phyloP scores from a whole-genome alignment of 129 eudicot species.

The Flaveria ramosissima region DNA sequence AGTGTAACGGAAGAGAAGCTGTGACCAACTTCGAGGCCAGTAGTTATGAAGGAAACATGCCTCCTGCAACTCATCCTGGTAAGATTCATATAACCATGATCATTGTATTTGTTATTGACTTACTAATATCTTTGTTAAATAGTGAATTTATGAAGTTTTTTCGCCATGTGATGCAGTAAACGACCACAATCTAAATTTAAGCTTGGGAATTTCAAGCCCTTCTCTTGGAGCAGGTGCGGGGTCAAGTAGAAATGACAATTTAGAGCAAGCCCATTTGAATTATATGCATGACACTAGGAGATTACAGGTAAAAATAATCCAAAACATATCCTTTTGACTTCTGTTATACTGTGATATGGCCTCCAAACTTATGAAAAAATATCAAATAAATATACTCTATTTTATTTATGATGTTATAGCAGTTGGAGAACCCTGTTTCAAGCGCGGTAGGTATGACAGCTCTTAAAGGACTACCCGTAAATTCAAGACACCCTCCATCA shows the following conservation, averaged over 20 bases:
- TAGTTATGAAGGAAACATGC: constrained; percentile 41
- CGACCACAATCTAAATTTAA: constrained; percentile 55
- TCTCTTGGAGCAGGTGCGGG: constrained; percentile 36
- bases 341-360: not conserved
- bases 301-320: constrained; percentile 38
- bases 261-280: constrained; percentile 32
- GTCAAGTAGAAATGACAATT: constrained; percentile 44
- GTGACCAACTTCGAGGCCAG: constrained; percentile 73
- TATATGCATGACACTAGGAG: constrained; percentile 38
- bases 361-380: not conserved
- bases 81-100: not conserved
- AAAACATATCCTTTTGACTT: not conserved
- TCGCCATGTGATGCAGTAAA: constrained; percentile 35
- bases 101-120: not conserved
- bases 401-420: constrained; percentile 19
- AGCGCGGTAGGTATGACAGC: constrained; percentile 29
- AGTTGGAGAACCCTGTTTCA: constrained; percentile 50
- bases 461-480: constrained; percentile 42
- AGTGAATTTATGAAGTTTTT: not conserved
- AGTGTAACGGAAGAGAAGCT: constrained; percentile 73
- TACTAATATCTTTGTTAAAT: not conserved
- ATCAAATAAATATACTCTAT: not conserved
- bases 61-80: constrained; percentile 37
- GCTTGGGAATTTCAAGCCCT: constrained; percentile 63
- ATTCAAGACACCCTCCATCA: constrained; percentile 42